phyloP scores from a whole-genome alignment of 345 rosid genomes.

The Pugionium cornutum region DNA sequence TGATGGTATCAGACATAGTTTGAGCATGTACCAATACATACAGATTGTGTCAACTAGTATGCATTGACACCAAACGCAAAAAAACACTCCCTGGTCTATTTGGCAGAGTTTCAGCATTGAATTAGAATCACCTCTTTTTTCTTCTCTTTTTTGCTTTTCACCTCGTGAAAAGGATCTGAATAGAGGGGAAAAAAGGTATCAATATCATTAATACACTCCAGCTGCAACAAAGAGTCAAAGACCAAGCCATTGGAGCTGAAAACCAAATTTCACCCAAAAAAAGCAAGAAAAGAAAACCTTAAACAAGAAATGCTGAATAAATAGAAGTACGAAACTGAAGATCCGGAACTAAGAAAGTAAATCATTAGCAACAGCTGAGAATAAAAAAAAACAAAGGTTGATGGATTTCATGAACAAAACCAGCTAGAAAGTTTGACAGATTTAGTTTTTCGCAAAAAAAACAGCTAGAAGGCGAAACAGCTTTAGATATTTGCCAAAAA shows the following conservation, averaged over 20 bases:
- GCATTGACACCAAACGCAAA: background rate
- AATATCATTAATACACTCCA: conserved; percentile 16
- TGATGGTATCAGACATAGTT: conserved; percentile 5
- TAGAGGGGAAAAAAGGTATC: conserved; percentile 10
- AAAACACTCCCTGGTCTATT: background rate
- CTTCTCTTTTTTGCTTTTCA: conserved; percentile 95
- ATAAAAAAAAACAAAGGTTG: background rate
- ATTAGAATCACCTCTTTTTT: conserved; percentile 71
- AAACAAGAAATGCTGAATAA: background rate
- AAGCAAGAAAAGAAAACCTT: background rate
- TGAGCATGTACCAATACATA: conserved; percentile 1
- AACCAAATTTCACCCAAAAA: conserved; percentile 23
- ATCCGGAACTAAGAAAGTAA: conserved; percentile 7
- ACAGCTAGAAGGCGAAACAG: background rate
- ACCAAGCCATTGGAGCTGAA: conserved; percentile 1
- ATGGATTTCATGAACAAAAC: background rate
- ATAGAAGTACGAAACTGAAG: background rate
- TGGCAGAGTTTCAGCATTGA: conserved; percentile 17
- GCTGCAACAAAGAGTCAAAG: conserved; percentile 15
- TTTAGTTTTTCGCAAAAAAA: background rate
- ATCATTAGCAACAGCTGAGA: background rate
- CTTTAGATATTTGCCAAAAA: background rate
- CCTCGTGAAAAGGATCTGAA: conserved; percentile 95
- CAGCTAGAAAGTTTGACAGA: conserved; percentile 5
- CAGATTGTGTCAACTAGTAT: background rate